Evolutionary conservation across 768 basidiomycete genomes (phyloP).

Genomic region (Rhizopogon roseolus): DNA sequence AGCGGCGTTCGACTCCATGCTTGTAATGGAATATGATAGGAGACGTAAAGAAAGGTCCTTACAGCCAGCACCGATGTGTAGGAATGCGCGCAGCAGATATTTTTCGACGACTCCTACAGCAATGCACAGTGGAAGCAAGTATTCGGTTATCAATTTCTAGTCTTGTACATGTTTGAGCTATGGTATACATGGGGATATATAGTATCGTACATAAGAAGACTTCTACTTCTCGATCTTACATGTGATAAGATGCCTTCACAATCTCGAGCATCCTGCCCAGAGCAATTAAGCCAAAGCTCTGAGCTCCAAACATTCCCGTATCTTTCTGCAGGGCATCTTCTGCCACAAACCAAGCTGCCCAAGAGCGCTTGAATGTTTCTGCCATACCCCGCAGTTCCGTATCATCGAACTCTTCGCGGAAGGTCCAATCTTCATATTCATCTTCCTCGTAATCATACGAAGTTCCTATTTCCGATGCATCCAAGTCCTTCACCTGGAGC

Average conservation of each 20-base stretch:
- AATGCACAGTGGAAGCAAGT: too few species aligned
- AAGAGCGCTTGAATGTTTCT: slow-evolving; percentile 33
- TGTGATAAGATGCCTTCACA: slow-evolving; percentile 15
- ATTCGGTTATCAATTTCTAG: too few species aligned
- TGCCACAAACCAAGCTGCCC: slow-evolving; percentile 40
- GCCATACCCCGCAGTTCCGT: slow-evolving; percentile 25
- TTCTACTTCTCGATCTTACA: neutral
- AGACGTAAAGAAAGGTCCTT: too few species aligned
- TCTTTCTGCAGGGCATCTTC: slow-evolving; percentile 22
- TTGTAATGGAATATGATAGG: too few species aligned
- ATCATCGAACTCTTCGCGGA: slow-evolving; percentile 25
- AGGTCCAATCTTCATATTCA: slow-evolving; percentile 19
- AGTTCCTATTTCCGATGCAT: slow-evolving; percentile 5
- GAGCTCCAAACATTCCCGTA: slow-evolving; percentile 30
- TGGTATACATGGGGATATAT: too few species aligned
- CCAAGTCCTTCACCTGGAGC: slow-evolving; percentile 15
- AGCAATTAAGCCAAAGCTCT: slow-evolving; percentile 46
- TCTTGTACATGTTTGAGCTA: too few species aligned
- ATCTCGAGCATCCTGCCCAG: slow-evolving; percentile 38
- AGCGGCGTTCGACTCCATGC: too few species aligned
- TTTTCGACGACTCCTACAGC: too few species aligned
- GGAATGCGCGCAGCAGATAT: too few species aligned
- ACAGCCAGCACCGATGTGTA: too few species aligned
- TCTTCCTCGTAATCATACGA: slow-evolving; percentile 23
- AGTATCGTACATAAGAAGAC: neutral